phyloP scores from a whole-genome alignment of 2,329 filamentous ascomycete genomes.

The Fusarium albidum region DNA sequence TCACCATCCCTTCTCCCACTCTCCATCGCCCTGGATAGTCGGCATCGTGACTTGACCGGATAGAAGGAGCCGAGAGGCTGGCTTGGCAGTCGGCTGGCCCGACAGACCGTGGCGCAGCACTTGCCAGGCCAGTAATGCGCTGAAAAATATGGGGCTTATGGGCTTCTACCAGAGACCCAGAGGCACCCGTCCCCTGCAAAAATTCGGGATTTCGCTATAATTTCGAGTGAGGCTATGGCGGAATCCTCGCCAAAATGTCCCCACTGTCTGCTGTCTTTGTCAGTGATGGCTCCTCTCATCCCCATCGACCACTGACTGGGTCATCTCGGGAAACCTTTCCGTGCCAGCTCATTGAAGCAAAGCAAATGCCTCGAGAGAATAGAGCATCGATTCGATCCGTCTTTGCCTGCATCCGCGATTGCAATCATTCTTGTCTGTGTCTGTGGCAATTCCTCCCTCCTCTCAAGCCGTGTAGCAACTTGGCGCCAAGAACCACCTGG shows the following conservation, averaged over 20 bases:
- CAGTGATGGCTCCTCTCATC: slow-evolving; percentile 23
- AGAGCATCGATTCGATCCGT: not conserved
- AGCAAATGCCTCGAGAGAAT: not conserved
- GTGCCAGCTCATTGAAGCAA: not conserved
- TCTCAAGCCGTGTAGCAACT: not conserved
- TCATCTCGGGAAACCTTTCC: slow-evolving; percentile 5
- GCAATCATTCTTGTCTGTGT: not conserved
- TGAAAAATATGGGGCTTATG: slow-evolving; percentile 39
- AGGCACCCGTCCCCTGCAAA: slow-evolving; percentile 28
- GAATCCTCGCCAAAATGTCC: slow-evolving; percentile 23
- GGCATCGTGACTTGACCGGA: slow-evolving; percentile 38
- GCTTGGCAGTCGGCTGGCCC: slow-evolving; percentile 42
- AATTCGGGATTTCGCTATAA: slow-evolving; percentile 24
- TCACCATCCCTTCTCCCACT: slow-evolving; percentile 7
- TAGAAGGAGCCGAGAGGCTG: slow-evolving; percentile 43
- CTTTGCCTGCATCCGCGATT: not conserved
- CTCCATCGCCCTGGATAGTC: slow-evolving; percentile 30
- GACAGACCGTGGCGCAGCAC: slow-evolving; percentile 41
- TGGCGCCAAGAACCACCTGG: slow-evolving; percentile 17
- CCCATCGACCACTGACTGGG: slow-evolving; percentile 15
- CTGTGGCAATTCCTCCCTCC: slow-evolving; percentile 6
- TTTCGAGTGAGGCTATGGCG: slow-evolving; percentile 34
- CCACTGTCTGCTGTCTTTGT: slow-evolving; percentile 33
- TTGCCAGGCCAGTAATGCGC: slow-evolving; percentile 37
- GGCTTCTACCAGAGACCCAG: slow-evolving; percentile 13